A percentile compares a stretch with the other conserved stretches of the same genome.
Evolutionary conservation across 1,284 basidiomycete genomes (phyloP).

Genomic region (Marasmius oreades): DNA sequence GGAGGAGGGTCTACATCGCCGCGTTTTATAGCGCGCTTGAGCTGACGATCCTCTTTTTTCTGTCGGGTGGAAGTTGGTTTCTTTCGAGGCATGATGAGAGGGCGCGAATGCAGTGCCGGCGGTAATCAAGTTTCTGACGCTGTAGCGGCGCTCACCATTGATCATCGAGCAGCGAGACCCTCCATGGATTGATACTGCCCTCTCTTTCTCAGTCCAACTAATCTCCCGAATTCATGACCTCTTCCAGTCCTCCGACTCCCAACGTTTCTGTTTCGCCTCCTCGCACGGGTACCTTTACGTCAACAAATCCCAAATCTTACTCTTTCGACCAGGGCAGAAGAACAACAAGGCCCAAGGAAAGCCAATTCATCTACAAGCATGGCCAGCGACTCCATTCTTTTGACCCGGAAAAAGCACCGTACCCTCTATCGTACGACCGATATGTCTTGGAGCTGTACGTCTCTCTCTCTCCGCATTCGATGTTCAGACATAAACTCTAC

Average conservation of each 20-base stretch:
- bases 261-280: slow-evolving; percentile 15
- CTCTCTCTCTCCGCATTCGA: background rate
- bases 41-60: slow-evolving; percentile 66
- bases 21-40: slow-evolving; percentile 80
- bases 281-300: slow-evolving; percentile 16
- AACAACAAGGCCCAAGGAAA: slow-evolving; percentile 45
- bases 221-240: slow-evolving; percentile 11
- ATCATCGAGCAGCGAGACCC: slow-evolving; percentile 4
- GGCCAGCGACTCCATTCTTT: slow-evolving; percentile 63
- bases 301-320: slow-evolving; percentile 17
- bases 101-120: background rate
- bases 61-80: slow-evolving; percentile 65
- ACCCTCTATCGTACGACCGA: slow-evolving; percentile 66
- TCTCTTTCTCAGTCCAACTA: too few species aligned
- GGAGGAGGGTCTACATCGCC: slow-evolving; percentile 57
- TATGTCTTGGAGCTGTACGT: slow-evolving; percentile 64
- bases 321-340: slow-evolving; percentile 29
- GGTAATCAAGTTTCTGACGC: too few species aligned
- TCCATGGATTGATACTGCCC: slow-evolving; percentile 2
- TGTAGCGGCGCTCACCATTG: background rate
- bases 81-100: slow-evolving; percentile 46
- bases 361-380: slow-evolving; percentile 52
- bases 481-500: slow-evolving; percentile 9
- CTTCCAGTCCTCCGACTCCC: slow-evolving; percentile 4
- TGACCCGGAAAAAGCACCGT: slow-evolving; percentile 72